These are phyloP conservation scores for Yamadazyma trypodendri DNA, from an alignment of 1,139 yeast species.

Conservation along the genomic window DNA sequence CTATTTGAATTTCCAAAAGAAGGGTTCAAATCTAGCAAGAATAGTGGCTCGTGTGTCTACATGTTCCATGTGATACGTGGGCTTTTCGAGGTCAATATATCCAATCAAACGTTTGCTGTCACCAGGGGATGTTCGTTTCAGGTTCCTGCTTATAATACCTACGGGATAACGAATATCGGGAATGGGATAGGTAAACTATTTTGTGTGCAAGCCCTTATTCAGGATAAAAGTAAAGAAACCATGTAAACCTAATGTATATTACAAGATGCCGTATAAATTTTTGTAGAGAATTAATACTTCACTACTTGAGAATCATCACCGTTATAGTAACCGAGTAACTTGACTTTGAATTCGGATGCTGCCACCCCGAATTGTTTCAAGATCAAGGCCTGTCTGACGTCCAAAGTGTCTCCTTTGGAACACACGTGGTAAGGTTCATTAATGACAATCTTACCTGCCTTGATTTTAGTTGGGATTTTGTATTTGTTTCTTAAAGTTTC, in stretches of 20 bases:
- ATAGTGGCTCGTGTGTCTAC: slow-evolving; percentile 67
- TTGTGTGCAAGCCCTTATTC: slow-evolving; percentile 64
- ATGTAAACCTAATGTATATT: slow-evolving; percentile 6
- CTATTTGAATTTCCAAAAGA: slow-evolving; percentile 65
- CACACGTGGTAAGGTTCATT: slow-evolving; percentile 80
- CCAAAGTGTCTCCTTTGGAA: slow-evolving; percentile 73
- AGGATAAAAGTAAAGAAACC: slow-evolving; percentile 1
- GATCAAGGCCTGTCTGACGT: slow-evolving; percentile 88
- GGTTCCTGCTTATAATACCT: slow-evolving; percentile 74
- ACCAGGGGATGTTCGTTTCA: slow-evolving; percentile 77
- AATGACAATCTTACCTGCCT: slow-evolving; percentile 80
- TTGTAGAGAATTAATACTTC: slow-evolving; percentile 17
- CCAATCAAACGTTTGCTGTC: slow-evolving; percentile 59
- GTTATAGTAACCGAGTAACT: slow-evolving; percentile 73
- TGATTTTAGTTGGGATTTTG: slow-evolving; percentile 89
- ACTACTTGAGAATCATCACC: slow-evolving; percentile 44
- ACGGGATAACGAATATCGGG: slow-evolving; percentile 63
- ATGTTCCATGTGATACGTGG: slow-evolving; percentile 78
- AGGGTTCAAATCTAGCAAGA: slow-evolving; percentile 61
- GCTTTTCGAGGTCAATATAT: slow-evolving; percentile 62
- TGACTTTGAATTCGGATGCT: slow-evolving; percentile 84
- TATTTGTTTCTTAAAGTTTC: slow-evolving; percentile 84
- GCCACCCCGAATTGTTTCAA: slow-evolving; percentile 96
- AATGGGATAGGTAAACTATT: slow-evolving; percentile 59
- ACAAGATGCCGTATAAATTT: slow-evolving; percentile 3